Conservation (phyloP, 1,139 yeast genomes). For the Saccharomyces uvarum region DNA sequence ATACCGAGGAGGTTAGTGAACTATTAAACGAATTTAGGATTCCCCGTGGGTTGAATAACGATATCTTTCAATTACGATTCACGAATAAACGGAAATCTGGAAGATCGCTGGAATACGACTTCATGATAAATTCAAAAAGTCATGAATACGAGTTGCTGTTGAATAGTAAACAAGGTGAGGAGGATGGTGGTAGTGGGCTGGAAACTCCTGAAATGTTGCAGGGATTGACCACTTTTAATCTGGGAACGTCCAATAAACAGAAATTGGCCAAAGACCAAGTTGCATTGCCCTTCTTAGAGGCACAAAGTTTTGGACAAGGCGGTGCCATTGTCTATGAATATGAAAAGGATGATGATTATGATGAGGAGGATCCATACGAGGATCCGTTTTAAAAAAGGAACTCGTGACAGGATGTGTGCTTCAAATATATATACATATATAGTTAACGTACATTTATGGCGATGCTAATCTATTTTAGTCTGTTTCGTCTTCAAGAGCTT, state of each 20-base stretch:
- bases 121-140: constrained; percentile 41
- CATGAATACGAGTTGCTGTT: constrained; percentile 40
- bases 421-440: neutral
- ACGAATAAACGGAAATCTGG: constrained; percentile 80
- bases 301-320: constrained; percentile 69
- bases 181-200: constrained; percentile 22
- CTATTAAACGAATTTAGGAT: constrained; percentile 39
- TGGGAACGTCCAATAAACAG: constrained; percentile 68
- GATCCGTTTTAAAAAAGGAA: constrained; percentile 61
- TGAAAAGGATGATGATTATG: constrained; percentile 80
- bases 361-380: constrained; percentile 95
- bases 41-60: constrained; percentile 46
- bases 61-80: constrained; percentile 43
- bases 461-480: neutral
- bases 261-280: constrained; percentile 74
- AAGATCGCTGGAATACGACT: constrained; percentile 54
- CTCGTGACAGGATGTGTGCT: neutral
- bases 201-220: constrained; percentile 46
- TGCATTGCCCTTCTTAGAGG: constrained; percentile 80
- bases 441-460: neutral
- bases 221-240: constrained; percentile 79
- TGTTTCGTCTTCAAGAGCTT: constrained; percentile 6
- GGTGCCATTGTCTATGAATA: constrained; percentile 94
- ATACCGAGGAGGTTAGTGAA: constrained; percentile 45
- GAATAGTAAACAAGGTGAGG: constrained; percentile 30